Percentiles rank a stretch among this genome's conserved stretches.
These are phyloP conservation scores for Leccinum aurantiacum DNA, from an alignment of 768 basidiomycete genomes.

Conservation along the genomic window DNA sequence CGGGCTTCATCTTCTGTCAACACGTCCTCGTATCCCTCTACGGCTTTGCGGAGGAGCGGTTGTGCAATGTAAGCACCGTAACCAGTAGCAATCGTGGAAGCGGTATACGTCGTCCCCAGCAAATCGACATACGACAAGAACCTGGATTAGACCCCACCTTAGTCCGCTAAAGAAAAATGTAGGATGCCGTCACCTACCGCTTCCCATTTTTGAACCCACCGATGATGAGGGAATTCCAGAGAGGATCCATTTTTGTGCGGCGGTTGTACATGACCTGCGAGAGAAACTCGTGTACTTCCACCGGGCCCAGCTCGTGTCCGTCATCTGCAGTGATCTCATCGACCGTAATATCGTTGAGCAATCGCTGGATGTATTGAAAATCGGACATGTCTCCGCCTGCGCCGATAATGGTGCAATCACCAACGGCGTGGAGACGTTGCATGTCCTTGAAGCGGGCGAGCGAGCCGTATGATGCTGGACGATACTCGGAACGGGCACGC, in stretches of 20 bases:
- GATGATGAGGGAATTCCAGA: constrained; percentile 94
- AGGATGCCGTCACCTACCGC: constrained; percentile 46
- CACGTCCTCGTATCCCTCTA: constrained; percentile 74
- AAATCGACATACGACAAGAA: constrained; percentile 95
- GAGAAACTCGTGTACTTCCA: constrained; percentile 91
- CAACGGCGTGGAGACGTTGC: constrained; percentile 82
- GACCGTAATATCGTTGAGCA: constrained; percentile 74
- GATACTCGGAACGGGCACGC: not conserved
- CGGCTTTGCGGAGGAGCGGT: constrained; percentile 86
- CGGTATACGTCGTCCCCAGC: constrained; percentile 92
- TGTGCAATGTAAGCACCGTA: constrained; percentile 93
- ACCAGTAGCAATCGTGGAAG: constrained; percentile 92
- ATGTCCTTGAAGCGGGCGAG: constrained; percentile 96
- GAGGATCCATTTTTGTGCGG: constrained; percentile 84
- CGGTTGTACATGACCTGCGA: constrained; percentile 88
- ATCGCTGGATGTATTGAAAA: constrained; percentile 86
- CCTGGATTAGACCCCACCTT: constrained; percentile 40
- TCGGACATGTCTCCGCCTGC: constrained; percentile 98
- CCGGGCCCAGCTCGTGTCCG: constrained; percentile 79
- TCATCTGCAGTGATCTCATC: constrained; percentile 83
- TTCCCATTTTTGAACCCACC: constrained; percentile 88
- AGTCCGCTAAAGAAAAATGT: not conserved
- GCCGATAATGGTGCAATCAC: constrained; percentile 81
- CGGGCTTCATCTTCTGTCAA: constrained; percentile 80
- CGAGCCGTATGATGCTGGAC: constrained; percentile 89